Percentiles rank a stretch among this genome's conserved stretches.
Evolutionary conservation across 2,329 filamentous ascomycete genomes (phyloP).

Genomic region (Malbranchea cinnamomea): DNA sequence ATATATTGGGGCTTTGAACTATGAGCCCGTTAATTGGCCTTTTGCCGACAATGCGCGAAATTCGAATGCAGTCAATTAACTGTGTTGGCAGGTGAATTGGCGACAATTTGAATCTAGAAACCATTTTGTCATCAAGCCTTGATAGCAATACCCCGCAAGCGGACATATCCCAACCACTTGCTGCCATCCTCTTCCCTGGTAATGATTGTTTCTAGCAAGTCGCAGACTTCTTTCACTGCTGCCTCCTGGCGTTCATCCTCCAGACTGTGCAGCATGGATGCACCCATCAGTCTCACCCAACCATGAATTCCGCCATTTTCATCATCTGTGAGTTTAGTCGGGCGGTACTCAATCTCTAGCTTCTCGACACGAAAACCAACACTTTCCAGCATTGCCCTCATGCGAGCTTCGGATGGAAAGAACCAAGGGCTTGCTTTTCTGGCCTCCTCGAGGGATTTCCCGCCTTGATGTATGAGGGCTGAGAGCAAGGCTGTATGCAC

Average conservation of each 20-base stretch:
- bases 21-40: no score
- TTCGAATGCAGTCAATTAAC: no score
- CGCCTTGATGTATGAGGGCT: slow-evolving; percentile 36
- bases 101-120: no score
- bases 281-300: slow-evolving; percentile 52
- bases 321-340: slow-evolving; percentile 36
- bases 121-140: no score
- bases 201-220: slow-evolving; percentile 41
- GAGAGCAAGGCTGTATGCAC: slow-evolving; percentile 43
- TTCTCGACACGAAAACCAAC: slow-evolving; percentile 35
- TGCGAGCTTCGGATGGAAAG: slow-evolving; percentile 52
- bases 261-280: slow-evolving; percentile 41
- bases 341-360: slow-evolving; percentile 49
- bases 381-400: slow-evolving; percentile 23
- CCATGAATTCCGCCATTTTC: slow-evolving; percentile 43
- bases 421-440: slow-evolving; percentile 50
- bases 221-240: slow-evolving; percentile 39
- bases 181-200: slow-evolving; percentile 42
- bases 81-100: no score
- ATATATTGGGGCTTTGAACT: no score
- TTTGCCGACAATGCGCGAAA: no score
- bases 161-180: slow-evolving; percentile 33
- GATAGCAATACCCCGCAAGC: slow-evolving; percentile 28
- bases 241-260: slow-evolving; percentile 35
- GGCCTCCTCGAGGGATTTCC: slow-evolving; percentile 36